Evolutionary conservation across 306 rosid species (phyloP), one percentile per base, ranked within the genome.

Genomic region (Quercus agrifolia): DNA sequence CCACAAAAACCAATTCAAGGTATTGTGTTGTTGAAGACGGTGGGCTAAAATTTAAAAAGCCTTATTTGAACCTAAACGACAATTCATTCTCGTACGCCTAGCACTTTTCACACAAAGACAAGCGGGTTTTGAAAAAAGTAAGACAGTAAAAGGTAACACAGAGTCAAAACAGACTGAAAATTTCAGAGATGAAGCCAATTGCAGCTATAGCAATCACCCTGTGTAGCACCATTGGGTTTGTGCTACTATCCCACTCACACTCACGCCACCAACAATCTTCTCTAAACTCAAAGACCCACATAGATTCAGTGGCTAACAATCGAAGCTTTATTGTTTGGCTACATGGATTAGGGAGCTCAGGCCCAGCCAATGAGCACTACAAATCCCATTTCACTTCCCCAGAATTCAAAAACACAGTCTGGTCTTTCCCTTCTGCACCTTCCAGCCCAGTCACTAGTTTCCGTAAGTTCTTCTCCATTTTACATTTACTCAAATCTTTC

Each of bases 361-460:
- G 97, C 76, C 95, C 97, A 9, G 91, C 97, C 73, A 94, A 94
- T 79, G 93, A 91, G 82, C 97, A 93, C 79, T 87, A 90, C 78
- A 92, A 82, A 82, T 79, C 83, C 46, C 76, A 90, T 28, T 94
- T 94, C 95, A 86, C 92, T 75, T 92, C 99, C 56, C 87, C 95
- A 25, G 63, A 84, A 81, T 92, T 94, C 73, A 70, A 68, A 66
- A 81, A 68, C 88, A 79, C 97, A 44, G 78, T 75, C 63, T 90
- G 97, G 99, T 84, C 88, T 61, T 94, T 94, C 81, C 99, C 99
- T 74, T 88, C 97, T 56, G 97, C 97, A 38, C 99, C 99, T 59
- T 49, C 74, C 27, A 86, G 81, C 71, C 93, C 95, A 1, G 99
- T 94, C 85, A 82, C 97, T 33, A 90, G 99, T 89, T 91, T 87